These are phyloP conservation scores for Lenwebbia sp. DNA, from an alignment of 345 rosid genomes.

Conservation along the genomic window DNA sequence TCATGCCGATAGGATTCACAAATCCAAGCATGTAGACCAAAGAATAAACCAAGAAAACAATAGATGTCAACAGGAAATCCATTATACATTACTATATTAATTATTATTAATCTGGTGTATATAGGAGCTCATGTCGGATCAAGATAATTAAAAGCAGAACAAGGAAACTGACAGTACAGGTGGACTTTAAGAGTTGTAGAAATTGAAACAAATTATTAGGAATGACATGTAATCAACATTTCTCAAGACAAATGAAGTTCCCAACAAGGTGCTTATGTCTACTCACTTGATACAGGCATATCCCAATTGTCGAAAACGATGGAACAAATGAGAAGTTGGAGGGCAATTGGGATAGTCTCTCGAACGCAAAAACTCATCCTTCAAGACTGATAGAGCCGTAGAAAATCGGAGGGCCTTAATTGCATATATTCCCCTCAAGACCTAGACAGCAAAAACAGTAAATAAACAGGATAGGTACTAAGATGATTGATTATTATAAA, in stretches of 20 bases:
- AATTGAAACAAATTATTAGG: neutral
- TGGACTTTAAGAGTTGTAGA: neutral
- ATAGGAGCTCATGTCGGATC: neutral
- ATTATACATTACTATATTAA: neutral
- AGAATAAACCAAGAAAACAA: neutral
- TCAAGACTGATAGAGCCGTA: conserved; percentile 80
- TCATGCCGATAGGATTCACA: neutral
- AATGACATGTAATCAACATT: neutral
- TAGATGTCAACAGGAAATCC: neutral
- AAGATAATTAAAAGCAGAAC: neutral
- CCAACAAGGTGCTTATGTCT: neutral
- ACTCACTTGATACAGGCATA: conserved; percentile 90
- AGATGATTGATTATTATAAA: neutral
- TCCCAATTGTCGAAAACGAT: conserved; percentile 91
- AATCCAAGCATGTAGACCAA: neutral
- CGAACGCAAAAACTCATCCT: conserved; percentile 95
- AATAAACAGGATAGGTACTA: neutral
- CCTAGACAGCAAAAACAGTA: conserved; percentile 20
- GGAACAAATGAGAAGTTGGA: conserved; percentile 84
- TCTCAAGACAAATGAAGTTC: neutral
- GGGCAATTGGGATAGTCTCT: conserved; percentile 98
- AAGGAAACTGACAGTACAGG: neutral
- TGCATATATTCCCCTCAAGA: conserved; percentile 76
- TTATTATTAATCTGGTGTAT: neutral
- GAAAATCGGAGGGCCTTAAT: conserved; percentile 90